These are phyloP conservation scores for Hordeum pubiflorum DNA, from an alignment of 202 grass and related monocot genomes.

Conservation along the genomic window DNA sequence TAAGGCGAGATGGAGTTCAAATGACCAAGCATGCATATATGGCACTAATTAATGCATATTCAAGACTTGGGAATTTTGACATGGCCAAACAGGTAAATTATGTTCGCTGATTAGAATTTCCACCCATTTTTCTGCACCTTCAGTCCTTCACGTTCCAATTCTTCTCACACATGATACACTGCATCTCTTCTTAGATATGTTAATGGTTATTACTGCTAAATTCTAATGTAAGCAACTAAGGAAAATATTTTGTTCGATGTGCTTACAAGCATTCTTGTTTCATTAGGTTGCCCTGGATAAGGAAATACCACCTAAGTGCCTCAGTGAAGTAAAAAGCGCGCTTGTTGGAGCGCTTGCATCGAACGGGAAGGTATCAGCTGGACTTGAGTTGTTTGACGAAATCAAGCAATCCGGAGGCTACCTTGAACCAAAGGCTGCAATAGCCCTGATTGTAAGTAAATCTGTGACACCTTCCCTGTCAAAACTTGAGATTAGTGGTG, in stretches of 20 bases:
- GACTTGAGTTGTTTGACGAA: slow-evolving; percentile 57
- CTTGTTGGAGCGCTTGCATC: slow-evolving; percentile 61
- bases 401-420: slow-evolving; percentile 59
- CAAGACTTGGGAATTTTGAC: slow-evolving; percentile 75
- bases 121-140: neutral
- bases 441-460: slow-evolving; percentile 74
- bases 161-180: slow-evolving; percentile 1
- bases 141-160: neutral
- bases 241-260: neutral
- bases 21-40: slow-evolving; percentile 64
- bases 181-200: slow-evolving; percentile 7
- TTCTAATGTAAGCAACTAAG: slow-evolving; percentile 3
- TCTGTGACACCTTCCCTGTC: neutral
- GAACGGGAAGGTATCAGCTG: slow-evolving; percentile 64
- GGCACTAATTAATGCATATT: slow-evolving; percentile 62
- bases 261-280: slow-evolving; percentile 7
- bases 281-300: slow-evolving; percentile 64
- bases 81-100: slow-evolving; percentile 83
- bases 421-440: slow-evolving; percentile 60
- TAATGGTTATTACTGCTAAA: slow-evolving; percentile 2
- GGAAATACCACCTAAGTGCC: slow-evolving; percentile 44
- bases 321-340: slow-evolving; percentile 58
- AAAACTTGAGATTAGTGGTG: slow-evolving; percentile 1
- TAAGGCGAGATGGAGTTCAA: slow-evolving; percentile 54
- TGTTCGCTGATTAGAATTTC: slow-evolving; percentile 26